Conservation (phyloP, 495 filamentous ascomycete genomes). For the Podospora pseudocomata region DNA sequence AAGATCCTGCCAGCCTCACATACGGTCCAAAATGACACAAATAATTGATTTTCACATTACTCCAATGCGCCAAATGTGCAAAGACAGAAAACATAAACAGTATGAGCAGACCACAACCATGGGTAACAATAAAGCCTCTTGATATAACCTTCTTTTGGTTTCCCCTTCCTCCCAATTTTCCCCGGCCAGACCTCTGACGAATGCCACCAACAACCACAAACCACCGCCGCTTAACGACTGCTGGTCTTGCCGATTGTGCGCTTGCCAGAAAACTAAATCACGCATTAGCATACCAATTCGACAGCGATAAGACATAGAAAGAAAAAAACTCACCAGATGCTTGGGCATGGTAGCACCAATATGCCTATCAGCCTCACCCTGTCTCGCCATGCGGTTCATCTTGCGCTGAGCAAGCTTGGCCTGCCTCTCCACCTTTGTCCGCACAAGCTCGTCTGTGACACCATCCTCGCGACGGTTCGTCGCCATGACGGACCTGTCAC, state of each 20-base stretch:
- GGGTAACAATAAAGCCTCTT: neutral
- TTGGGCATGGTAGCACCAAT: constrained; percentile 75
- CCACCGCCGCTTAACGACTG: constrained; percentile 5
- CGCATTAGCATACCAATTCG: constrained; percentile 30
- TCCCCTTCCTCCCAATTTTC: neutral
- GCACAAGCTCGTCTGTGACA: constrained; percentile 54
- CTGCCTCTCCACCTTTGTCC: constrained; percentile 77
- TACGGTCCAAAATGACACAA: neutral
- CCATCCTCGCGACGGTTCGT: constrained; percentile 84
- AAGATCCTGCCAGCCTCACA: neutral
- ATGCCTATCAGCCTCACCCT: constrained; percentile 95
- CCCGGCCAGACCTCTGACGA: neutral
- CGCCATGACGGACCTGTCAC: constrained; percentile 59
- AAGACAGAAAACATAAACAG: neutral
- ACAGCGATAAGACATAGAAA: neutral
- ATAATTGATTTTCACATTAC: neutral
- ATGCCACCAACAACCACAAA: neutral
- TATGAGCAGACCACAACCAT: neutral
- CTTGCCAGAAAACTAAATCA: constrained; percentile 49
- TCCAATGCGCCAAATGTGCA: neutral
- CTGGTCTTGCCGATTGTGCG: constrained; percentile 51
- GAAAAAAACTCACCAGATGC: constrained; percentile 69
- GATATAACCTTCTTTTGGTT: neutral
- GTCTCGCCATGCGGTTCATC: constrained; percentile 96
- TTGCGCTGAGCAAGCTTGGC: constrained; percentile 89